Conservation (phyloP, 768 basidiomycete species). For the Phaeolepiota aurea region DNA sequence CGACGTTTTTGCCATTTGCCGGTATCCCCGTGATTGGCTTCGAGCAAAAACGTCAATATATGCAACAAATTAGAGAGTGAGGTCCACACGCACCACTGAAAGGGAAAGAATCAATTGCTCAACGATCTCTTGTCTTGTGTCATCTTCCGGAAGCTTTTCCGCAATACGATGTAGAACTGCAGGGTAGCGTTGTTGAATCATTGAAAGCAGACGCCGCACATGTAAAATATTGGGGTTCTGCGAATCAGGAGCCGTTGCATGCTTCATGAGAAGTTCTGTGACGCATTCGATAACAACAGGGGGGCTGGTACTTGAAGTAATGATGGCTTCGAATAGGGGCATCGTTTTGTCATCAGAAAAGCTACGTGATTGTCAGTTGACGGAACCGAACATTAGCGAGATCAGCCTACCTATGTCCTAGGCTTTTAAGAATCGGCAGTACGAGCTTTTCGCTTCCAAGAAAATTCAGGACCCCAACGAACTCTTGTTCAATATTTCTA, state of each 20-base stretch:
- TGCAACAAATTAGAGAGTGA: background rate
- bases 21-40: background rate
- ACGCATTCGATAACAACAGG: constrained; percentile 21
- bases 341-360: constrained; percentile 19
- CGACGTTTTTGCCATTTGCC: constrained; percentile 17
- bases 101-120: constrained; percentile 54
- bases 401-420: constrained; percentile 19
- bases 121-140: constrained; percentile 29
- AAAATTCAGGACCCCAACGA: constrained; percentile 35
- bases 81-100: constrained; percentile 35
- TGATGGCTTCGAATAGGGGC: constrained; percentile 27
- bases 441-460: constrained; percentile 50
- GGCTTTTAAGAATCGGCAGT: constrained; percentile 36
- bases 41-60: background rate
- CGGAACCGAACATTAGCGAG: background rate
- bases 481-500: constrained; percentile 40
- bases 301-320: constrained; percentile 25
- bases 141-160: constrained; percentile 15
- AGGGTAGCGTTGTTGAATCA: constrained; percentile 61
- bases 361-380: constrained; percentile 17
- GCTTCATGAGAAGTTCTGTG: constrained; percentile 17
- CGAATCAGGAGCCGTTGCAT: constrained; percentile 16
- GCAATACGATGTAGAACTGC: constrained; percentile 33
- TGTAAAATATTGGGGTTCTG: constrained; percentile 9
- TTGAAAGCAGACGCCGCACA: constrained; percentile 38